Evolutionary conservation across 148 eudicot genomes (phyloP), one percentile per base, ranked within the genome.

Genomic region (Fallopia convolvulus): DNA sequence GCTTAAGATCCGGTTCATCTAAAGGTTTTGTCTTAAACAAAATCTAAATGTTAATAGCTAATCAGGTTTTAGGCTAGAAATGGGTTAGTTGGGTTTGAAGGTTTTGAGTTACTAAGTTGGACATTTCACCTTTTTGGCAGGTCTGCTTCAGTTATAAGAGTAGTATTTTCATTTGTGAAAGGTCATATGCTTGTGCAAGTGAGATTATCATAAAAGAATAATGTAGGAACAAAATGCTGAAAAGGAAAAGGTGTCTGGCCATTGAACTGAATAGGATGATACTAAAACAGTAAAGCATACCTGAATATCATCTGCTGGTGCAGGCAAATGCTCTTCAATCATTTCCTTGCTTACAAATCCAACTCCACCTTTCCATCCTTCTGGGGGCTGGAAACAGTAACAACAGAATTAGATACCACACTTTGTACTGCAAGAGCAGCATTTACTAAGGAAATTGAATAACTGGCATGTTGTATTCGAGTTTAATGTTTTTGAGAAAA

Each of bases 301-400:
- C 91, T 84, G 83, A 48, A 94, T 85, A 81, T 94, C 97, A 13
- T 86, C 61, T 55, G 95, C 90, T 5, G 97, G 97, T 46, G 94
- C 78, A 72, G 95, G 98, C 78, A 91, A 90, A 82, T 90, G 81
- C 52, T 89, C 86, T 84, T 94, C 83, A 82, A 94, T 94, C 92
- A 92, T 94, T 80, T 92, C 98, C 83, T 90, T 89, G 78, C 90
- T 81, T 26, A 94, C 92, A 66, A 90, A 92, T 21, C 98, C 98
- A 46, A 90, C 93, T 65, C 98, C 97, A 70, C 97, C 97, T 71
- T 87, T 80, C 98, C 98, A 94, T 75, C 56, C 83, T 76, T 90
- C 95, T 15, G 97, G 97, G 77, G 98, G 97, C 98, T 94, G 87
- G 74, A 83, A 7, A 81, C 14, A 26, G 72, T 39, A 15, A 33